Evolutionary conservation across 176 grass and related monocot genomes (phyloP).

Genomic region (Calamus simplicifolius): DNA sequence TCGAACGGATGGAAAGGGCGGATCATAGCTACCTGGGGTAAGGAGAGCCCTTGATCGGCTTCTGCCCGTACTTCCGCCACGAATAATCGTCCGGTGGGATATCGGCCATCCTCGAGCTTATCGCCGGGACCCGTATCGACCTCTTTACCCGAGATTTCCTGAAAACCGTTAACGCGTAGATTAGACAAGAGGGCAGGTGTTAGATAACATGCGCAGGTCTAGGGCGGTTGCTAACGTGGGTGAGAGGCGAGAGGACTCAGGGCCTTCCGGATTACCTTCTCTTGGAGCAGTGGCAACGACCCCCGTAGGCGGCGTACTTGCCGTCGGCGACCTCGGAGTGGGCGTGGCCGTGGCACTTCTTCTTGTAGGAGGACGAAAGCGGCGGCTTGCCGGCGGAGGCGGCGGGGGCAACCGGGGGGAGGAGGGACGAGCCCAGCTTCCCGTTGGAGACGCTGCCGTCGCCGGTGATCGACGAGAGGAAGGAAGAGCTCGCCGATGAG

Average conservation of each 20-base stretch:
- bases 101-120: constrained; percentile 79
- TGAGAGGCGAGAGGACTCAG: not conserved
- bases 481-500: constrained; percentile 64
- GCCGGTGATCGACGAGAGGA: constrained; percentile 83
- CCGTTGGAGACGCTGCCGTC: constrained; percentile 89
- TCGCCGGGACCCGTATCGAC: constrained; percentile 67
- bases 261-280: constrained; percentile 31
- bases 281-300: constrained; percentile 85
- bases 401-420: not conserved
- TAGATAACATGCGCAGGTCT: too few species aligned
- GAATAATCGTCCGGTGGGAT: constrained; percentile 94
- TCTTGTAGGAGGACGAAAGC: constrained; percentile 39
- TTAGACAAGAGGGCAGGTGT: not conserved
- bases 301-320: constrained; percentile 19
- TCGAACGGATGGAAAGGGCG: not conserved
- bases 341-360: constrained; percentile 62
- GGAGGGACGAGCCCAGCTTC: constrained; percentile 5
- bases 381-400: constrained; percentile 54
- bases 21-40: constrained; percentile 53
- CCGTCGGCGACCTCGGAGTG: constrained; percentile 17
- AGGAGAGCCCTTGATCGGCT: constrained; percentile 97
- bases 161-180: constrained; percentile 1
- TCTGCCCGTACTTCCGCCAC: constrained; percentile 97
- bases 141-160: constrained; percentile 78
- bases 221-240: not conserved